phyloP scores from a whole-genome alignment of 129 eudicot genomes.

The Apium graveolens region DNA sequence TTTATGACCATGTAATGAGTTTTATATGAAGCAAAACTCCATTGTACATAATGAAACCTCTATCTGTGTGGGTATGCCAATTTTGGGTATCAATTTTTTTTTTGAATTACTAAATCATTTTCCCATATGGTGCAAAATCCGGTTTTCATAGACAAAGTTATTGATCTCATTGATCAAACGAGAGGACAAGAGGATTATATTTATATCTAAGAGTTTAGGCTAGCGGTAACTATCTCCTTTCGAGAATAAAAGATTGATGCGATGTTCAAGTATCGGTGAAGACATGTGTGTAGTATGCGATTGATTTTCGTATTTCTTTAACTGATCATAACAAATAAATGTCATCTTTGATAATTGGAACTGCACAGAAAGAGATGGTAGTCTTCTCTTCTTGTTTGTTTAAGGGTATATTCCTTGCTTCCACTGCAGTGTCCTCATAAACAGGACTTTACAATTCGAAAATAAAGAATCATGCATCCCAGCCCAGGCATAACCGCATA shows the following conservation, averaged over 20 bases:
- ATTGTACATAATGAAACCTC: background rate
- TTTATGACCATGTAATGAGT: constrained; percentile 12
- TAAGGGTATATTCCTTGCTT: background rate
- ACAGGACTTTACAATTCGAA: background rate
- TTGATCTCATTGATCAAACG: background rate
- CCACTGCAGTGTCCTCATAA: background rate
- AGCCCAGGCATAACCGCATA: no score
- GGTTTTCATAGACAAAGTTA: background rate
- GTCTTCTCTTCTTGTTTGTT: background rate
- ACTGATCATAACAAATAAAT: no score
- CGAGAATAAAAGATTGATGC: background rate
- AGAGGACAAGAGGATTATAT: background rate
- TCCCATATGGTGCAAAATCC: background rate
- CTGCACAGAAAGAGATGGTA: background rate
- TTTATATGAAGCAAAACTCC: constrained; percentile 8
- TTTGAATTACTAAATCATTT: background rate
- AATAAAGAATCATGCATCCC: background rate
- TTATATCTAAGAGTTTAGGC: no score
- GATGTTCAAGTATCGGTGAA: background rate
- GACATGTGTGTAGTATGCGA: background rate
- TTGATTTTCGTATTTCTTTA: no score
- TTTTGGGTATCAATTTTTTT: background rate
- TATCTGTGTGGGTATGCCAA: background rate
- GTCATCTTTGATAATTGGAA: background rate
- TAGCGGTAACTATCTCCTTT: no score